Evolutionary conservation across 164 flowering plant species (phyloP).

Genomic region (Echeveria elegans): DNA sequence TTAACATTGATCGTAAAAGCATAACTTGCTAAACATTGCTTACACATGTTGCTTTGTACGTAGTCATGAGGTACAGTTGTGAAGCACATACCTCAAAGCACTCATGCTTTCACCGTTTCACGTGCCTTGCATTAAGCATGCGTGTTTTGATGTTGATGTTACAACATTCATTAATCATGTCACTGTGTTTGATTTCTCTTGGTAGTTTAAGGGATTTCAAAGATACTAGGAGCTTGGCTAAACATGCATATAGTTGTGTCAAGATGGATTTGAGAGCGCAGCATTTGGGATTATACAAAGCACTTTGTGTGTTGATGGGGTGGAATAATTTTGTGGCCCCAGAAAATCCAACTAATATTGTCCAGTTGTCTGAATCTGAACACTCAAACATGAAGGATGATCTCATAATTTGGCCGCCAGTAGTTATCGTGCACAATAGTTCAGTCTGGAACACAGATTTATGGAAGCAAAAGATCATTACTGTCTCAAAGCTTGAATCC

Average conservation of each 20-base stretch:
- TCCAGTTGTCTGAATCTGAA: constrained; percentile 30
- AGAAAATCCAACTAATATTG: constrained; percentile 22
- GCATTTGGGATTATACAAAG: constrained; percentile 71
- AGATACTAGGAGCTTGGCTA: constrained; percentile 36
- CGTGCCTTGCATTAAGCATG: too few relatives aligned
- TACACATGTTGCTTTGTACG: not conserved
- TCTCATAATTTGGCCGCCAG: constrained; percentile 72
- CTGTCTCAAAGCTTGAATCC: constrained; percentile 30
- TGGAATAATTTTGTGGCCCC: constrained; percentile 35
- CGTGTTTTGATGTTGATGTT: not conserved
- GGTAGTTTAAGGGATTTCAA: constrained; percentile 40
- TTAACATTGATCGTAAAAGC: constrained; percentile 6
- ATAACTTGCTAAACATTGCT: not conserved
- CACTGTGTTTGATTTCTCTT: constrained; percentile 17
- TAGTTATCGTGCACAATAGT: constrained; percentile 48
- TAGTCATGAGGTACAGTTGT: not conserved
- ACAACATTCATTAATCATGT: not conserved
- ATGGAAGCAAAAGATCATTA: constrained; percentile 20
- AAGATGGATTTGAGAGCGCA: constrained; percentile 39
- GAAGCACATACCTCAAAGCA: not conserved
- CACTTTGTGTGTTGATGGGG: constrained; percentile 65
- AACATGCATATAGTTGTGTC: constrained; percentile 38
- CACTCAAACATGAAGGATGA: constrained; percentile 45
- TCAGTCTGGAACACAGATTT: constrained; percentile 18
- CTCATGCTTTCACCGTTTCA: too few relatives aligned